Conservation (phyloP, 78 protist genomes). For the Diacronema lutheri region DNA sequence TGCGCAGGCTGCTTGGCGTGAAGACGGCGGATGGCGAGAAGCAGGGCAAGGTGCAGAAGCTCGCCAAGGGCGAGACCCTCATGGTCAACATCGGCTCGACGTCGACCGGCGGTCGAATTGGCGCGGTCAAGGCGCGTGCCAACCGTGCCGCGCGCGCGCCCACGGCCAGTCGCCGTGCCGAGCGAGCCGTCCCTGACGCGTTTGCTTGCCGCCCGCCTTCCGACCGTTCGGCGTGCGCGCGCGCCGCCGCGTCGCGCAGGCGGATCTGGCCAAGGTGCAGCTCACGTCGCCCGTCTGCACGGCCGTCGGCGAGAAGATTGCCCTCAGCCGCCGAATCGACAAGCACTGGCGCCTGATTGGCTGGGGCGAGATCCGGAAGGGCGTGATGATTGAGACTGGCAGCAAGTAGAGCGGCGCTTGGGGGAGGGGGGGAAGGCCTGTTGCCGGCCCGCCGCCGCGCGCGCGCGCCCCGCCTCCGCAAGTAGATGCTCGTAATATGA, state of each 20-base stretch:
- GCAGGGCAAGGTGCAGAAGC: constrained; percentile 74
- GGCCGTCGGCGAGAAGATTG: constrained; percentile 94
- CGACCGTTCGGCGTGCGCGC: neutral
- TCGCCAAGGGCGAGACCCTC: constrained; percentile 81
- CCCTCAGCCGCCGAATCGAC: constrained; percentile 94
- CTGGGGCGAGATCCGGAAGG: constrained; percentile 65
- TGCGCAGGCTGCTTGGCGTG: constrained; percentile 96
- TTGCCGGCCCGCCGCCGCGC: too few relatives aligned
- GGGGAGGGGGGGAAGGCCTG: too few relatives aligned
- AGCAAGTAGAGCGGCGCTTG: too few relatives aligned
- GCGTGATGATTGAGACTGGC: constrained; percentile 21
- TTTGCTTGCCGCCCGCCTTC: too few relatives aligned
- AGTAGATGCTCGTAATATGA: too few relatives aligned
- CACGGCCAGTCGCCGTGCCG: neutral
- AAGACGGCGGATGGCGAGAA: constrained; percentile 73
- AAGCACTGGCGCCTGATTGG: constrained; percentile 96
- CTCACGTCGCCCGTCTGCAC: constrained; percentile 95
- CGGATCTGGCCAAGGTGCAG: constrained; percentile 88
- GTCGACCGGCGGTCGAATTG: constrained; percentile 92
- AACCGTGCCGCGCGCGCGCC: neutral
- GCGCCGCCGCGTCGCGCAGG: constrained; percentile 11
- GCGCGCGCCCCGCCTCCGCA: too few relatives aligned
- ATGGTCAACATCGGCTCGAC: constrained; percentile 97
- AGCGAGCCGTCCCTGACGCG: too few relatives aligned
- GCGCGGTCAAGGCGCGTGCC: constrained; percentile 60